Base-by-base conservation (phyloP, 2,329 filamentous ascomycete genomes). In the Graphium sp. region DNA sequence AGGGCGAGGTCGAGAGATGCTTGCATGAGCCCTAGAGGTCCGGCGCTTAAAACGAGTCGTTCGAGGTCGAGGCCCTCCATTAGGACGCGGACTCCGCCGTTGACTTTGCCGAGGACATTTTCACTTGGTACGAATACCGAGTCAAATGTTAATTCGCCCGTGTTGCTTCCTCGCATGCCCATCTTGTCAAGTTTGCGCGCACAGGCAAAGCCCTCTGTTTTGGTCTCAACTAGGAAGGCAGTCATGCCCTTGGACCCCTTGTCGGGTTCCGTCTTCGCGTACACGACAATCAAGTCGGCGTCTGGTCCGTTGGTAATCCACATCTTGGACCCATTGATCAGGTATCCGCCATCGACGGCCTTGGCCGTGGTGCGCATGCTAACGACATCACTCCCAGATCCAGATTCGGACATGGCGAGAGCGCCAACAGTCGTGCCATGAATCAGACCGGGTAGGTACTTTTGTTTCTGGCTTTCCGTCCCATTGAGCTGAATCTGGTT, bases 231-330 rank as follows among this genome's bases (percentile, higher is more conserved):
- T 19, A 98, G 65, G 56, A 95, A 94, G 6, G 87, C 87, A 1
- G 87, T 93, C 49, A 98, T 93, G 32, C 89, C 89, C 55, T 87
- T 92, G 37, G 77, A 82, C 2, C 61, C 83, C 35, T 69, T 74
- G 9, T 75, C 66, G 1, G 85, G 85, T 33, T 75, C 66, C 1
- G 87, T 94, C 62, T 95, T 95, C 30, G 87, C 87, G 50, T 98
- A 98, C n/a, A 98, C 84, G 31, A 98, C 73, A 31, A 95, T 74
- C 23, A 78, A 63, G 50, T 93, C 70, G n/a, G 89, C 89, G 47
- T 95, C 85, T 1, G 87, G 87, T 5, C 87, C 82, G 53, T 98
- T 98, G 36, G 87, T 98, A 48, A 98, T 98, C 87, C 87, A 98
- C 87, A 95, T 94, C 64, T 98, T 94, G 35, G 76, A 81, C 18